Evolutionary conservation across 305 asterid species (phyloP).

Genomic region (Rubia peregrina): DNA sequence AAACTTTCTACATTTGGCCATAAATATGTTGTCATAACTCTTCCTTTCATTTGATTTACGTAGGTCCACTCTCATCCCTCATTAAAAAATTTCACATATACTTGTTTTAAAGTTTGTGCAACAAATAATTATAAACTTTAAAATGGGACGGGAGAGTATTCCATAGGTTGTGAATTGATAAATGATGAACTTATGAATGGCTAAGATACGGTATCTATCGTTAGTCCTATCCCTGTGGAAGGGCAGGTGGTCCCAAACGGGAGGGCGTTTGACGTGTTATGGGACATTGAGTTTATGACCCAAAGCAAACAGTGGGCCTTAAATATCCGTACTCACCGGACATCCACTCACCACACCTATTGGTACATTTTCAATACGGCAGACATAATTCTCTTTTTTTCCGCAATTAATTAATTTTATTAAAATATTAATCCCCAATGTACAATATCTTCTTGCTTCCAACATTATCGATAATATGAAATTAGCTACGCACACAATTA

Average conservation of each 20-base stretch:
- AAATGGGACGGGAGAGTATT: no score
- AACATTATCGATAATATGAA: background rate
- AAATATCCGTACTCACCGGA: slow-evolving; percentile 32
- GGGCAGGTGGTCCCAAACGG: slow-evolving; percentile 16
- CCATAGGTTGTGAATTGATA: no score
- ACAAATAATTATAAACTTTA: no score
- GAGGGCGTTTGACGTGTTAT: background rate
- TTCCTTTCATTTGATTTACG: no score
- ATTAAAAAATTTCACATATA: no score
- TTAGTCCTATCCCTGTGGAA: slow-evolving; percentile 17
- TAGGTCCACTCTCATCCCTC: no score
- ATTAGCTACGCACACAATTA: background rate
- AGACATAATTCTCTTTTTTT: background rate
- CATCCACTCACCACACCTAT: slow-evolving; percentile 12
- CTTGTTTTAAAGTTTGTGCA: no score
- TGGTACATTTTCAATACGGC: slow-evolving; percentile 3
- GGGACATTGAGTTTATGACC: background rate
- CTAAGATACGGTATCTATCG: slow-evolving; percentile 5
- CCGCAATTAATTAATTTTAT: background rate
- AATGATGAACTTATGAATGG: no score
- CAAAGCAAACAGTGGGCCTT: slow-evolving; percentile 19
- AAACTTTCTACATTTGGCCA: no score
- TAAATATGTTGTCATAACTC: no score
- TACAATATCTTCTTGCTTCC: background rate
- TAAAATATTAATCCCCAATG: background rate